phyloP scores from a whole-genome alignment of 805 yeast genomes.

The Sugiyamaella marilandica region DNA sequence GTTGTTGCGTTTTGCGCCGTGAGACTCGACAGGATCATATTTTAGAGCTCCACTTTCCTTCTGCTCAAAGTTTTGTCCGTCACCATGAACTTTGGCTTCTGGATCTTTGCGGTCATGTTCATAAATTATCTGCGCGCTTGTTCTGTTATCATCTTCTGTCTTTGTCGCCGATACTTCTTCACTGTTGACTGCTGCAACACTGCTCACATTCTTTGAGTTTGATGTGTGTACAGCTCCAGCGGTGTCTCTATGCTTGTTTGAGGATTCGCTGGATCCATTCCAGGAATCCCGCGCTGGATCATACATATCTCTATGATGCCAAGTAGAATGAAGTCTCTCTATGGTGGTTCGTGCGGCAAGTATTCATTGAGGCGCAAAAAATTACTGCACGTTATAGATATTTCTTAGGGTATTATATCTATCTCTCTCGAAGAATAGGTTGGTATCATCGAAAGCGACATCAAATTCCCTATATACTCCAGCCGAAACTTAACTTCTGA shows the following conservation, averaged over 20 bases:
- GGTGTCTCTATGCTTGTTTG: not conserved
- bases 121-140: too few relatives aligned
- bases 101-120: too few relatives aligned
- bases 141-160: too few relatives aligned
- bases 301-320: constrained; percentile 16
- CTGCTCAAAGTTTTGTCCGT: too few relatives aligned
- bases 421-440: too few relatives aligned
- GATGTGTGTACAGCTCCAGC: not conserved
- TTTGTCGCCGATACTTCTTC: not conserved
- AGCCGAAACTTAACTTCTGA: too few relatives aligned
- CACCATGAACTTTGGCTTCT: too few relatives aligned
- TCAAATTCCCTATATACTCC: too few relatives aligned
- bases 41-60: not conserved
- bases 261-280: constrained; percentile 9
- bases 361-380: not conserved
- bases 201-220: not conserved
- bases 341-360: not conserved
- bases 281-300: constrained; percentile 26
- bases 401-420: too few relatives aligned
- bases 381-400: not conserved
- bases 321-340: not conserved
- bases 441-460: too few relatives aligned
- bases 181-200: not conserved
- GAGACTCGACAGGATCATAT: not conserved
- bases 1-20: not conserved